phyloP scores from a whole-genome alignment of 2,329 filamentous ascomycete species.

The Colletotrichum filicis region DNA sequence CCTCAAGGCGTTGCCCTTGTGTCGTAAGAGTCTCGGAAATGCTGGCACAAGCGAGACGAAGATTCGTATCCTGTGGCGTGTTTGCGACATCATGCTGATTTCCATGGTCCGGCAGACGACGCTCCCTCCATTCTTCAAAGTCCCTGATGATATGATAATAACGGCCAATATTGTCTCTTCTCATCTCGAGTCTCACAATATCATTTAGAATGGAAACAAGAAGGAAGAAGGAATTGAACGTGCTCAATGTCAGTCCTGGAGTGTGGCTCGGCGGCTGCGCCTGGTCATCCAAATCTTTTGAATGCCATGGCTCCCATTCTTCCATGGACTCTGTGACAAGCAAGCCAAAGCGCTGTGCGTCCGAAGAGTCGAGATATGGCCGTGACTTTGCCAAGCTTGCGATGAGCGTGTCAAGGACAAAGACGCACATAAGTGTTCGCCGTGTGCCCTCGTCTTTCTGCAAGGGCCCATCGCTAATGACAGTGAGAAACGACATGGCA shows the following conservation, averaged over 20 bases:
- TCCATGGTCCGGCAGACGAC: not conserved
- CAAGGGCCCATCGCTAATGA: fast-evolving
- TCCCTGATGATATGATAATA: not conserved
- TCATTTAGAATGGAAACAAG: not conserved
- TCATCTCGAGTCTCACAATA: not conserved
- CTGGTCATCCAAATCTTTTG: not conserved
- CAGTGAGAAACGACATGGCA: not conserved
- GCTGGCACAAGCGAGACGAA: not conserved
- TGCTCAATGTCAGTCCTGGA: conserved; percentile 10
- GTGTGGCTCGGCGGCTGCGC: not conserved
- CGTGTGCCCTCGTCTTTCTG: conserved; percentile 1
- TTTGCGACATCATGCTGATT: not conserved
- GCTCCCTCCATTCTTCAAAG: not conserved
- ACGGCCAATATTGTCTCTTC: not conserved
- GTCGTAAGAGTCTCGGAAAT: not conserved
- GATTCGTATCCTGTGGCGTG: not conserved
- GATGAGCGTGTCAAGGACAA: conserved; percentile 25
- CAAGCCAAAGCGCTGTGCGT: not conserved
- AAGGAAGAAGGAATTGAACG: not conserved
- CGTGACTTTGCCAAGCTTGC: conserved; percentile 10
- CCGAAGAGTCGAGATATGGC: conserved; percentile 1
- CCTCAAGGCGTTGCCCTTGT: not conserved
- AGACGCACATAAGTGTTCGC: conserved; percentile 3
- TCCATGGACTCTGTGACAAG: conserved; percentile 9
- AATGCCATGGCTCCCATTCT: conserved; percentile 19